phyloP scores from a whole-genome alignment of 1,284 basidiomycete species.

The Cryptococcus amylolentus region DNA sequence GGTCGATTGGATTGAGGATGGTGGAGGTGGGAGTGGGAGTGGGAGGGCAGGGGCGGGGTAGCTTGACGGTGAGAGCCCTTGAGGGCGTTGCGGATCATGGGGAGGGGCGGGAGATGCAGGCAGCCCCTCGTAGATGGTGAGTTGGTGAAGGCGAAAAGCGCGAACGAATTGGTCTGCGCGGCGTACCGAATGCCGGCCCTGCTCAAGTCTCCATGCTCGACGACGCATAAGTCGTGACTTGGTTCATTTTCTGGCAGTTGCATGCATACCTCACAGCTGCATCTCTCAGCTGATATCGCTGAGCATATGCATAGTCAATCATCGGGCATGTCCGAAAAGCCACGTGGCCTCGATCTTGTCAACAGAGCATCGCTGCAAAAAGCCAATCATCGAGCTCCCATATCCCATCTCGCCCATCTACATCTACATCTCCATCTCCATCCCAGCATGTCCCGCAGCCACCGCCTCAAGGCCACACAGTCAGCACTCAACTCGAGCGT shows the following conservation, averaged over 20 bases:
- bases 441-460: neutral
- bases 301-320: too few species aligned
- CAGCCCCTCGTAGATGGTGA: too few species aligned
- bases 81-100: too few species aligned
- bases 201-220: neutral
- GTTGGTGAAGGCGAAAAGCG: neutral
- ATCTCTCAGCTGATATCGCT: too few species aligned
- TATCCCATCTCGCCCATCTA: neutral
- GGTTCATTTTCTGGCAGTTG: too few species aligned
- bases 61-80: too few species aligned
- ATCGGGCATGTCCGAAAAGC: too few species aligned
- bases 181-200: neutral
- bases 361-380: too few species aligned
- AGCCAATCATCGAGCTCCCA: neutral
- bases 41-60: neutral
- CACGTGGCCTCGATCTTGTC: too few species aligned
- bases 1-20: slow-evolving; percentile 4
- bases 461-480: neutral
- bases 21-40: neutral
- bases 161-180: neutral
- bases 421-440: neutral
- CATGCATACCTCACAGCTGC: too few species aligned
- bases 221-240: fast-evolving
- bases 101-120: too few species aligned
- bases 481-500: slow-evolving; percentile 3